phyloP scores from a whole-genome alignment of 345 rosid genomes.

The Luvunga scandens region DNA sequence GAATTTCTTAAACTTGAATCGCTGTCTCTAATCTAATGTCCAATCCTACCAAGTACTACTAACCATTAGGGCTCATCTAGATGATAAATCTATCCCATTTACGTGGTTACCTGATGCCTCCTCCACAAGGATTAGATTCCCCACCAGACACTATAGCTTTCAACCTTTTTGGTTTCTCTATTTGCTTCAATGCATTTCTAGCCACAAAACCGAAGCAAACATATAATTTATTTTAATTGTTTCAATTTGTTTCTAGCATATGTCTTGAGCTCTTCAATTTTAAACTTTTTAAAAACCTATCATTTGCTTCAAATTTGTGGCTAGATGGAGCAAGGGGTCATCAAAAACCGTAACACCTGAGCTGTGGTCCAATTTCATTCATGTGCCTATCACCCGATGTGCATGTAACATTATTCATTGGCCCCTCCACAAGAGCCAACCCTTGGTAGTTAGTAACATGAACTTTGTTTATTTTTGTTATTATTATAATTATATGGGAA shows the following conservation, averaged over 20 bases:
- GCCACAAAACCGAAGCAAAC: too few relatives aligned
- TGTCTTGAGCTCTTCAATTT: background rate
- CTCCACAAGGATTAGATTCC: background rate
- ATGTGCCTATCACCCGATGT: slow-evolving; percentile 8
- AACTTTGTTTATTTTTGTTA: background rate
- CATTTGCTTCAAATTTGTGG: background rate
- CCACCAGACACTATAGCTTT: background rate
- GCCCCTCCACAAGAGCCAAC: background rate
- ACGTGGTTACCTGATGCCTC: background rate
- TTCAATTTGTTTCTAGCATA: background rate
- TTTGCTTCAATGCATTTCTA: background rate
- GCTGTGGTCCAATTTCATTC: background rate
- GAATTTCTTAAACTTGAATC: background rate
- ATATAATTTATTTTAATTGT: too few relatives aligned
- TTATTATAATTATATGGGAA: background rate
- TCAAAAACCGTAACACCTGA: background rate
- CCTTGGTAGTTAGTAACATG: background rate
- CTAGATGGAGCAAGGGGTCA: background rate
- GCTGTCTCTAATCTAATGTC: background rate
- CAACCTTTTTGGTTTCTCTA: background rate
- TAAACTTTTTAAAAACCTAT: background rate
- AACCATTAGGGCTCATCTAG: background rate
- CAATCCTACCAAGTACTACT: background rate
- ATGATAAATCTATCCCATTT: background rate
- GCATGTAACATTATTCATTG: background rate